Evolutionary conservation across 1,139 yeast species (phyloP).

Genomic region (Candida albicans): DNA sequence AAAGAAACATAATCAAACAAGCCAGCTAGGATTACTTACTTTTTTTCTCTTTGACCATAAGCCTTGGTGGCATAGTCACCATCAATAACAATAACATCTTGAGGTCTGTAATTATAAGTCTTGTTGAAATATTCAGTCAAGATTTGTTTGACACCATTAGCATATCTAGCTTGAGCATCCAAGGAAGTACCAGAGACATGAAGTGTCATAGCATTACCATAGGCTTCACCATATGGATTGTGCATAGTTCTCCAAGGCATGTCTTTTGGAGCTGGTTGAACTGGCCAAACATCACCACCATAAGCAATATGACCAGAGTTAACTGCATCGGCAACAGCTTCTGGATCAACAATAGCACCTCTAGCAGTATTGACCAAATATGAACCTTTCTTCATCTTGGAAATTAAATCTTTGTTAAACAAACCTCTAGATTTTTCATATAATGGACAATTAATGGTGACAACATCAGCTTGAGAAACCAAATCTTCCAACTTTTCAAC

Average conservation of each 20-base stretch:
- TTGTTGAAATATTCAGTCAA: constrained; percentile 63
- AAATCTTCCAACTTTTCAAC: constrained; percentile 66
- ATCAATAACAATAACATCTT: constrained; percentile 68
- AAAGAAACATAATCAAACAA: too few relatives aligned
- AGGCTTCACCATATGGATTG: constrained; percentile 56
- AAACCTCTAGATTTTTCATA: constrained; percentile 69
- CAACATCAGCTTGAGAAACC: constrained; percentile 69
- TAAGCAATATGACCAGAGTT: constrained; percentile 67
- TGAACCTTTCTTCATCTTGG: constrained; percentile 76
- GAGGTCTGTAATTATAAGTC: constrained; percentile 66
- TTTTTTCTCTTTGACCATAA: constrained; percentile 22
- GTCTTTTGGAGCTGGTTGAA: constrained; percentile 75
- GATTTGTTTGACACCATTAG: constrained; percentile 66
- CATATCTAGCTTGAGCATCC: constrained; percentile 77
- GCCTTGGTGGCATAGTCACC: constrained; percentile 77
- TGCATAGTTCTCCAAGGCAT: constrained; percentile 78
- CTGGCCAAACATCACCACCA: constrained; percentile 85
- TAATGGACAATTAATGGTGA: constrained; percentile 77
- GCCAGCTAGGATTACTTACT: constrained; percentile 1
- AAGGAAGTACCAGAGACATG: constrained; percentile 79
- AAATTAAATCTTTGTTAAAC: constrained; percentile 63
- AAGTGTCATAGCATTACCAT: constrained; percentile 83
- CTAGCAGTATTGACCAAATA: constrained; percentile 83
- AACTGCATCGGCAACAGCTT: constrained; percentile 77
- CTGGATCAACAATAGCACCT: constrained; percentile 73